These are phyloP conservation scores for Fusarium mangiferae DNA, from an alignment of 2,329 filamentous ascomycete species.

Conservation along the genomic window DNA sequence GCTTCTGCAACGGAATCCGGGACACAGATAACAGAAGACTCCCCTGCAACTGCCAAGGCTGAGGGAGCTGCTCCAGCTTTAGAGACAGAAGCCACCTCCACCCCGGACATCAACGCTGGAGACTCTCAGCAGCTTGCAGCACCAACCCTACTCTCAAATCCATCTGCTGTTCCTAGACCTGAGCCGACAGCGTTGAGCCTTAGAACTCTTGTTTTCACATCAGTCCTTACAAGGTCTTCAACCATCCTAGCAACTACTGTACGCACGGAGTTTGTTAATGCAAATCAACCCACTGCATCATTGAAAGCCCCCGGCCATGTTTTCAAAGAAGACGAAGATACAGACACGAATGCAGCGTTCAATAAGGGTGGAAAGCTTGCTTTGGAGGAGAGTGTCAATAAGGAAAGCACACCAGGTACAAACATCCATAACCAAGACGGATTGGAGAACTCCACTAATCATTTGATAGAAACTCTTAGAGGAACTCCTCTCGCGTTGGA, in stretches of 20 bases:
- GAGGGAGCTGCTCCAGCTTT: background rate
- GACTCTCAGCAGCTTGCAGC: slow-evolving; percentile 1
- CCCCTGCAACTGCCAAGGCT: background rate
- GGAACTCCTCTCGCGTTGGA: background rate
- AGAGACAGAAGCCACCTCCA: slow-evolving; percentile 4
- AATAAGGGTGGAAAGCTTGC: slow-evolving; percentile 9
- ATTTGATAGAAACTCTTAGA: background rate
- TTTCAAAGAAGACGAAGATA: slow-evolving; percentile 23
- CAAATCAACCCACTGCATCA: slow-evolving; percentile 7
- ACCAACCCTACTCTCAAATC: background rate
- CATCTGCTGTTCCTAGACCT: background rate
- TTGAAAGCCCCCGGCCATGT: slow-evolving; percentile 14
- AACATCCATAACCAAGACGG: background rate
- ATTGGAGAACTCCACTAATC: background rate
- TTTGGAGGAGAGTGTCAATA: background rate
- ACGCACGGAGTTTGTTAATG: slow-evolving; percentile 24
- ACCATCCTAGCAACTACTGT: slow-evolving; percentile 29
- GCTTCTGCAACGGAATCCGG: background rate
- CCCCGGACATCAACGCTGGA: background rate
- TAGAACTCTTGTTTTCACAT: slow-evolving; percentile 35
- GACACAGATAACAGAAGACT: background rate
- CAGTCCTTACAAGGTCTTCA: slow-evolving; percentile 34
- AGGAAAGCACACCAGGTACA: background rate
- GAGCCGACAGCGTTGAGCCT: background rate
- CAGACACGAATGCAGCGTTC: slow-evolving; percentile 5